Base-by-base conservation (phyloP, 2,329 filamentous ascomycete genomes). In the Triangularia verruculosa region DNA sequence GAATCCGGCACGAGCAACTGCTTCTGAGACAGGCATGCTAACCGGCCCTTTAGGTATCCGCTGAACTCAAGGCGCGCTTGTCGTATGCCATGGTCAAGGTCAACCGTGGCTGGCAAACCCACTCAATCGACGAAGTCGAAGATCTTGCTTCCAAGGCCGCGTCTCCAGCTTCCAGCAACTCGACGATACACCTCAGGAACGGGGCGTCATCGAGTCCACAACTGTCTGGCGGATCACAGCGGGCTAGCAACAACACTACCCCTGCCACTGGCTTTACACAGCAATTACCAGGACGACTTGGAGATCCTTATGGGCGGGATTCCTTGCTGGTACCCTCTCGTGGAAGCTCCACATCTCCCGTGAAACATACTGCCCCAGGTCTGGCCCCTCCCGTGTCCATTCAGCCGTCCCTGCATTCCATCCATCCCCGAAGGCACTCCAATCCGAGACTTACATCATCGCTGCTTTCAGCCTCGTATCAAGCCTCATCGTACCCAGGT, bases 71-170 rank as follows among this genome's bases (percentile, higher is more conserved):
- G 73, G 89, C 92, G 58, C 90, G 92, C 71, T 83, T 98, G 27
- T 92, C 92, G 6, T 97, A 97, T 76, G 94, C 94, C 68, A 95
- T 96, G 85, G 85, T 96, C 73, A 97, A 97, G 76, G 90, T 97
- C 47, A 92, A 92, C 74, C 88, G 96, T 73, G 92, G 92, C 64
- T 95, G 93, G 89, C 90, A 96, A 76, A 84, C 88, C 57, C 87
- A 89, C 67, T 87, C 87, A 17, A 86, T 95, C 63, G 88, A 90
- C 61, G 90, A 94, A 75, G 85, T 94, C 28, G 92, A 94, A 76
- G 86, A 85, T 55, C 78, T 92, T 47, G 86, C 90, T 9, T 91
- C 90, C 1, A 87, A 89, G 61, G 83, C 83, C 63, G 84, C 81
- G 20, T 91, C 89, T 1, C 86, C 88, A 25, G 79, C 82, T 32